phyloP scores from a whole-genome alignment of 306 rosid species.

The Mimosa bimucronata region DNA sequence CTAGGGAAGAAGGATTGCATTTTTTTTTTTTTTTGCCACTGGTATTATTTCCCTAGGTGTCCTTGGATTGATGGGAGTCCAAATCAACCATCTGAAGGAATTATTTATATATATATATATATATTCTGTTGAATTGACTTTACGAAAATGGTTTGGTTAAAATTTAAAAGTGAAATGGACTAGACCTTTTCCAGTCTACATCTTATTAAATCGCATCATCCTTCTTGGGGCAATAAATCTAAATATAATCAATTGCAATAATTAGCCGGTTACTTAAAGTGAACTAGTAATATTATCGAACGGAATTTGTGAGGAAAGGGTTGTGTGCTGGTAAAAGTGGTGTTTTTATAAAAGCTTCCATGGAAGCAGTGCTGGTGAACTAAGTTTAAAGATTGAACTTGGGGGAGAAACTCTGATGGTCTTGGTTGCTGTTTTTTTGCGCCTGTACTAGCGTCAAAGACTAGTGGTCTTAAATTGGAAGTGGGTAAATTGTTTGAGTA shows the following conservation, averaged over 20 bases:
- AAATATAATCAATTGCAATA: not conserved
- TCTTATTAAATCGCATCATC: slow-evolving; percentile 16
- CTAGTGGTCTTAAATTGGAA: not conserved
- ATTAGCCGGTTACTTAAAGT: not conserved
- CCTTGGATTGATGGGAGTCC: slow-evolving; percentile 23
- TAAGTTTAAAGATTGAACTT: not conserved
- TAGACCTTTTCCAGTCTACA: not conserved
- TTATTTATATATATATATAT: not conserved
- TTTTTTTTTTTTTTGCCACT: not conserved
- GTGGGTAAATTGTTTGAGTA: not conserved
- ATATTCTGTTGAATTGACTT: not conserved
- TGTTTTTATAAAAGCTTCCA: not conserved
- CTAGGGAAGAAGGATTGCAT: not conserved
- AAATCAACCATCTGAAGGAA: not conserved
- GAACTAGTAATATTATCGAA: not conserved
- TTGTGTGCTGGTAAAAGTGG: slow-evolving; percentile 3
- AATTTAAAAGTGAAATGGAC: not conserved
- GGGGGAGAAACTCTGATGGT: slow-evolving; percentile 2
- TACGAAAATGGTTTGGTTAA: not conserved
- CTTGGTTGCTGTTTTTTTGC: not conserved
- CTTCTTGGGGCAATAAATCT: slow-evolving; percentile 12
- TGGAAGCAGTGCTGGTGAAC: not conserved
- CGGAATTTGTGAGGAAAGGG: slow-evolving; percentile 1
- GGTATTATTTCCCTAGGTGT: not conserved
- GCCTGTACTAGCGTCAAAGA: not conserved